Percentiles rank a stretch among this genome's conserved stretches.
phyloP scores from a whole-genome alignment of 257 asterid genomes.

The Plantago major region DNA sequence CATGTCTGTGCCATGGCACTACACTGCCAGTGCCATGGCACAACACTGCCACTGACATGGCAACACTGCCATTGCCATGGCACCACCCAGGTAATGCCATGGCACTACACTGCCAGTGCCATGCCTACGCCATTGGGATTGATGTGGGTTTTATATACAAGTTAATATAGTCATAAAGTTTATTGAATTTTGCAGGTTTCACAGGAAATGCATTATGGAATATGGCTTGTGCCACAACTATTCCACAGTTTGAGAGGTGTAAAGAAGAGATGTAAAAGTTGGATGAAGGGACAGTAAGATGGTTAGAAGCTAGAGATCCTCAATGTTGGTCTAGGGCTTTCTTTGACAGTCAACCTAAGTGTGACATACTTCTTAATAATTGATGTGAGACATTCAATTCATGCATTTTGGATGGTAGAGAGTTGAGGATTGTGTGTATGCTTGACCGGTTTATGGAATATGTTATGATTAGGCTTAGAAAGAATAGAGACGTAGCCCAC shows the following conservation, averaged over 20 bases:
- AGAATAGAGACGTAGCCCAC: not conserved
- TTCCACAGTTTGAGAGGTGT: not conserved
- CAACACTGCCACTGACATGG: too few relatives aligned
- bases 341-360: not conserved
- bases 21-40: too few relatives aligned
- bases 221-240: not conserved
- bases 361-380: not conserved
- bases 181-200: too few relatives aligned
- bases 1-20: too few relatives aligned
- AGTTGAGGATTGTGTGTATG: not conserved
- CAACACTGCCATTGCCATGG: too few relatives aligned
- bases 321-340: not conserved
- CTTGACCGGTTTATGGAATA: not conserved
- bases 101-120: too few relatives aligned
- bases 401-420: not conserved
- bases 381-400: too few relatives aligned
- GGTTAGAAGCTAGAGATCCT: not conserved
- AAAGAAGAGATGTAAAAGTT: not conserved
- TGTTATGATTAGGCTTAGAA: not conserved
- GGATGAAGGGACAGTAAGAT: not conserved
- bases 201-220: not conserved
- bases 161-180: too few relatives aligned
- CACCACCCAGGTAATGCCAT: too few relatives aligned
- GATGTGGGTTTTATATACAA: too few relatives aligned
- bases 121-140: too few relatives aligned